These are phyloP conservation scores for Krasilnikovozyma curviuscula DNA, from an alignment of 768 basidiomycete genomes.

Conservation along the genomic window DNA sequence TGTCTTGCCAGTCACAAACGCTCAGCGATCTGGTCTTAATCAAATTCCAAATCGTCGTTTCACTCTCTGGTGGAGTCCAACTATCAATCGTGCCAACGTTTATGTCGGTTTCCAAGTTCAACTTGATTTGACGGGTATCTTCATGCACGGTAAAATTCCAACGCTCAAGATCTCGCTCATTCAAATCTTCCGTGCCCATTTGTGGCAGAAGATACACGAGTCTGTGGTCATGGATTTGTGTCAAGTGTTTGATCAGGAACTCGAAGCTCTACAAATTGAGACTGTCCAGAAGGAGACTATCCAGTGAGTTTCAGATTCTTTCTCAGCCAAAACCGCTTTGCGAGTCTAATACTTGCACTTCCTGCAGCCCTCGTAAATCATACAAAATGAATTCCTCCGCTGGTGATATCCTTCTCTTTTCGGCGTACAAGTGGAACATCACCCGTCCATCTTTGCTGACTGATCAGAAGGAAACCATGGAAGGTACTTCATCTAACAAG, in stretches of 20 bases:
- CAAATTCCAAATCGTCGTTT: slow-evolving; percentile 15
- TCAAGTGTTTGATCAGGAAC: slow-evolving; percentile 96
- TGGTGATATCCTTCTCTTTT: slow-evolving; percentile 93
- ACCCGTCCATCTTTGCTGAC: slow-evolving; percentile 86
- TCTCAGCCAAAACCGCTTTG: background rate
- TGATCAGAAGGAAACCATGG: slow-evolving; percentile 85
- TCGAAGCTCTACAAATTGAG: slow-evolving; percentile 95
- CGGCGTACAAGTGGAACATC: slow-evolving; percentile 83
- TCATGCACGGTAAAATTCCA: slow-evolving; percentile 95
- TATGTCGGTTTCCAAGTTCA: slow-evolving; percentile 99
- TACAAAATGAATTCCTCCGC: slow-evolving; percentile 99
- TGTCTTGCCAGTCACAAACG: slow-evolving; percentile 38
- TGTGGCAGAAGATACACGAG: slow-evolving; percentile 94
- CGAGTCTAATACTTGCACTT: background rate
- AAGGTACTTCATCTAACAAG: slow-evolving; percentile 96
- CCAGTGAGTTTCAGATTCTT: slow-evolving; percentile 24
- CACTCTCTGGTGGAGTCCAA: slow-evolving; percentile 85
- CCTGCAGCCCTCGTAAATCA: slow-evolving; percentile 71
- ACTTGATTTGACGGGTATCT: slow-evolving; percentile 88
- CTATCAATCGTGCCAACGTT: slow-evolving; percentile 97
- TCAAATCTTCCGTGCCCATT: slow-evolving; percentile 98
- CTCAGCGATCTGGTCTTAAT: slow-evolving; percentile 71
- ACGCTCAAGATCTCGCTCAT: slow-evolving; percentile 97
- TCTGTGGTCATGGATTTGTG: slow-evolving; percentile 19
- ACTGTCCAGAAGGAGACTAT: slow-evolving; percentile 99